These are phyloP conservation scores for Thermothielavioides terrestris DNA, from an alignment of 495 filamentous ascomycete genomes.

Conservation along the genomic window DNA sequence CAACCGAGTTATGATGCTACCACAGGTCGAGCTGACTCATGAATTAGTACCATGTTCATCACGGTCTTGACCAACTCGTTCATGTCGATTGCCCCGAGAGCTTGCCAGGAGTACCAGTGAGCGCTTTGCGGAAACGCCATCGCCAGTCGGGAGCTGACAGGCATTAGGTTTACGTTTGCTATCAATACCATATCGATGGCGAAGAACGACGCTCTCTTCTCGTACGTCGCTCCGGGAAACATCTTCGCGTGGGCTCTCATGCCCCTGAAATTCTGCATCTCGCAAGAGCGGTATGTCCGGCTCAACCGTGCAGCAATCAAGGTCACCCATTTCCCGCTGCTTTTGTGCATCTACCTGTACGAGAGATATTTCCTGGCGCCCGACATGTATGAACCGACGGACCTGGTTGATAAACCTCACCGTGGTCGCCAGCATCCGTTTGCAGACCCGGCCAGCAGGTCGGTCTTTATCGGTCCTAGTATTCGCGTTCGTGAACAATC, in stretches of 20 bases:
- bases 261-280: conserved; percentile 67
- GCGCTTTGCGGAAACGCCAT: neutral
- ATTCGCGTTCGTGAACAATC: conserved; percentile 71
- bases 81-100: conserved; percentile 87
- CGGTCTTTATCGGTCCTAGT: conserved; percentile 58
- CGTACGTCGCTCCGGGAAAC: conserved; percentile 82
- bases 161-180: conserved; percentile 65
- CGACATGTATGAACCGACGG: conserved; percentile 64
- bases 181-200: conserved; percentile 95
- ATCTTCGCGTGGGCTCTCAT: conserved; percentile 79
- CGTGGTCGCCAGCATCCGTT: conserved; percentile 33
- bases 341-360: conserved; percentile 78
- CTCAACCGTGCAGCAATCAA: conserved; percentile 85
- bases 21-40: conserved; percentile 5
- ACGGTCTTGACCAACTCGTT: conserved; percentile 90
- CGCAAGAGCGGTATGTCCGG: conserved; percentile 68
- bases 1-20: no score
- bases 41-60: conserved; percentile 65
- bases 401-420: conserved; percentile 49
- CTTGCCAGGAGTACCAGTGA: conserved; percentile 82
- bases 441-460: conserved; percentile 41
- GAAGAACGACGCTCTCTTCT: conserved; percentile 88
- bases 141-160: neutral
- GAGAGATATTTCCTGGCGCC: conserved; percentile 66
- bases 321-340: conserved; percentile 74